Base-by-base conservation (phyloP, 2,329 filamentous ascomycete genomes). In the Fusarium chuoi region DNA sequence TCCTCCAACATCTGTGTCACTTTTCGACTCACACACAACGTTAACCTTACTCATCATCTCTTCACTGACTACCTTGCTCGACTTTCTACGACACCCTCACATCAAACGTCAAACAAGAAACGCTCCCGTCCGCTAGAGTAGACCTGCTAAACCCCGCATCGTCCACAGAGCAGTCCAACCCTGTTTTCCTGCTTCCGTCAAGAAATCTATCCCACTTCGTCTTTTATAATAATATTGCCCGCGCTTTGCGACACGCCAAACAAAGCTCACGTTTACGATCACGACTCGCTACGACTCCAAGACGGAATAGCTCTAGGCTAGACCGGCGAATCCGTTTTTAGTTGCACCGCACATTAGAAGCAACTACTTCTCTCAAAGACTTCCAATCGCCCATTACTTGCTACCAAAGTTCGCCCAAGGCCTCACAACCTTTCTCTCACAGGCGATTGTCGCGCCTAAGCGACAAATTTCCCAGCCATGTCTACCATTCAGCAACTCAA, bases 401-500 rank as follows among this genome's bases (percentile, higher is more conserved):
- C 61, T 15, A 51, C 42, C 49, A 46, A 45, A 57, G 39, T 64
- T 64, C 55, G 72, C 54, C 51, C 62, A 68, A 61, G 51, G 36
- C 54, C 52, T 61, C 61, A 30, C 33, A 17, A 54, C 36, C 51
- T 58, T 55, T 44, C 38, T 46, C 39, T 51, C 39, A 68, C 39
- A 35, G 71, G 75, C 70, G 76, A 75, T 70, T 60, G 77, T 78
- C 77, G 77, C 74, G 66, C 70, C 75, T 68, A 41, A 56, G 77
- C 76, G 79, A 76, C 74, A 69, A 39, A 26, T 30, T 71, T 56
- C 45, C 68, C 61, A 77, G 78, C 70, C 78, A 91, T 91, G 89
- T 91, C 89, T 79, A 90, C 89, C 76, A 97, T 98, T 86, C 96
- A 98, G 86, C 96, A 96, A 82, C 90, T 98, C 79, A 98, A 98